phyloP scores from a whole-genome alignment of 1,284 basidiomycete genomes.

The Abortiporus biennis region DNA sequence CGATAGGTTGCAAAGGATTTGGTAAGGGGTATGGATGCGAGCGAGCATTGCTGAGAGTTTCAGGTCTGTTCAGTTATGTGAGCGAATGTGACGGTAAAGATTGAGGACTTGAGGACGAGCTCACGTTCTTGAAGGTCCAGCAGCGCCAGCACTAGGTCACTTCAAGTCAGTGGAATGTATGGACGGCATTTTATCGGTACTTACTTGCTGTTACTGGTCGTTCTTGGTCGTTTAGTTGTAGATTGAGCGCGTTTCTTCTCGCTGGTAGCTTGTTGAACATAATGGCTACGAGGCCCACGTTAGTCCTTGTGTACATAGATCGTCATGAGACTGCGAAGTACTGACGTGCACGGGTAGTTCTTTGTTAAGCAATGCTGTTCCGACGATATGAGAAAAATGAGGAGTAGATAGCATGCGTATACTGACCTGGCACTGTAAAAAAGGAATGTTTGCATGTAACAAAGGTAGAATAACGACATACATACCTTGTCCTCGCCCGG shows the following conservation, averaged over 20 bases:
- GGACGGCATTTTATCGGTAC: no score
- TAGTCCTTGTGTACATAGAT: slow-evolving; percentile 16
- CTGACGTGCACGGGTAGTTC: slow-evolving; percentile 80
- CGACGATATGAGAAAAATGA: background rate
- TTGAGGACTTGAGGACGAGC: background rate
- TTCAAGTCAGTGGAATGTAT: background rate
- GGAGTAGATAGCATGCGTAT: background rate
- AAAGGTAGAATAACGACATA: slow-evolving; percentile 10
- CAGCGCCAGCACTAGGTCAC: background rate
- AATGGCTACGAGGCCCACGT: slow-evolving; percentile 44
- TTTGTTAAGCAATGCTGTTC: slow-evolving; percentile 71
- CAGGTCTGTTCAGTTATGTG: slow-evolving; percentile 12
- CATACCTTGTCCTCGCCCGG: slow-evolving; percentile 73
- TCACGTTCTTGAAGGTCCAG: slow-evolving; percentile 16
- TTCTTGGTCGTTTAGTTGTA: slow-evolving; percentile 54
- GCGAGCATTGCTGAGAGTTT: slow-evolving; percentile 14
- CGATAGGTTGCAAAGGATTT: slow-evolving; percentile 13
- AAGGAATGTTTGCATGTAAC: slow-evolving; percentile 4
- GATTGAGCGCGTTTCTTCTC: slow-evolving; percentile 66
- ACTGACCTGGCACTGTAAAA: slow-evolving; percentile 47
- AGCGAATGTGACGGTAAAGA: background rate
- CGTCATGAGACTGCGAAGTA: slow-evolving; percentile 16
- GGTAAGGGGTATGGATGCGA: slow-evolving; percentile 16
- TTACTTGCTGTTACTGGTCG: slow-evolving; percentile 39
- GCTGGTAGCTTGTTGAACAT: slow-evolving; percentile 73